Evolutionary conservation across 768 basidiomycete species (phyloP).

Genomic region (Bullera alba): DNA sequence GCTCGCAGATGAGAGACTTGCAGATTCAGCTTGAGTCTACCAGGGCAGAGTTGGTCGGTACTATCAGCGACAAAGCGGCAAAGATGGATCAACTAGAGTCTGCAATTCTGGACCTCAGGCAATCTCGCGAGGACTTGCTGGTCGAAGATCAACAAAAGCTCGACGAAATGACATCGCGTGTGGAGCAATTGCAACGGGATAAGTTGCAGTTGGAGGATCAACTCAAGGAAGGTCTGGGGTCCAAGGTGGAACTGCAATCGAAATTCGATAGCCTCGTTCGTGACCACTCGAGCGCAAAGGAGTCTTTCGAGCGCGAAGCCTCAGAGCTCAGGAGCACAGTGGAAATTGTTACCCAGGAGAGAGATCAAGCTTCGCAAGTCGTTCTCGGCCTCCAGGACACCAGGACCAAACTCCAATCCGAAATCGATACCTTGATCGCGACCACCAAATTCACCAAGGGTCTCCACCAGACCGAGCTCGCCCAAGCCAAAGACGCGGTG

Average conservation of each 20-base stretch:
- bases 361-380: no score
- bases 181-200: no score
- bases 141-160: slow-evolving; percentile 26
- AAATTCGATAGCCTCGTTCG: no score
- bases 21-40: slow-evolving; percentile 22
- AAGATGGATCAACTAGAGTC: slow-evolving; percentile 31
- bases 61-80: slow-evolving; percentile 15
- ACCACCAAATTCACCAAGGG: no score
- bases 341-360: no score
- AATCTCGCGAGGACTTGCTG: slow-evolving; percentile 30
- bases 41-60: slow-evolving; percentile 20
- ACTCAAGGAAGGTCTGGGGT: neutral
- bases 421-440: no score
- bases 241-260: neutral
- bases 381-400: no score
- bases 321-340: no score
- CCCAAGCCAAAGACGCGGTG: neutral
- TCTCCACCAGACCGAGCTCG: neutral
- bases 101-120: slow-evolving; percentile 26
- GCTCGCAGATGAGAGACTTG: slow-evolving; percentile 12
- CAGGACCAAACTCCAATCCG: no score
- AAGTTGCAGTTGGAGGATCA: neutral
- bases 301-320: no score
- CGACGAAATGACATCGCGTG: slow-evolving; percentile 8
- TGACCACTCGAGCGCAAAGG: no score